Conservation (phyloP, 106 monocot genomes). For the Dactylorhiza incarnata region DNA sequence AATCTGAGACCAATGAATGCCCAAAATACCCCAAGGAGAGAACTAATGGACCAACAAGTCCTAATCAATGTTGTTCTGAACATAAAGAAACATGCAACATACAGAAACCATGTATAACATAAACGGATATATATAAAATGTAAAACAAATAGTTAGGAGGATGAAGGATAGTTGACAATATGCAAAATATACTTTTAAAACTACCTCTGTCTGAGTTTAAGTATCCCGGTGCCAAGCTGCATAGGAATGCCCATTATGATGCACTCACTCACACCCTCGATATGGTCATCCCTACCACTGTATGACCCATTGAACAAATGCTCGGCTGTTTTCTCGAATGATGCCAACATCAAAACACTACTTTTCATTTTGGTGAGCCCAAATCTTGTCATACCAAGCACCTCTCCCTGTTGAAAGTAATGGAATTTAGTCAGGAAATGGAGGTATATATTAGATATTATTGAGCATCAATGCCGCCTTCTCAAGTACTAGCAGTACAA, state of each 20-base stretch:
- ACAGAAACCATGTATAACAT: too few species aligned
- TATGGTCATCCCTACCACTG: conserved; percentile 71
- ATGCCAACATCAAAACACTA: conserved; percentile 93
- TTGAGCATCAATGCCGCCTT: neutral
- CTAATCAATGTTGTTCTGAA: too few species aligned
- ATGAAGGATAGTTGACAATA: too few species aligned
- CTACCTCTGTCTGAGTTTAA: conserved; percentile 91
- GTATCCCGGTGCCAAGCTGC: conserved; percentile 86
- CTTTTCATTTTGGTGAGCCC: conserved; percentile 93
- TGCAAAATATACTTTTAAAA: neutral
- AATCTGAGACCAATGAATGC: too few species aligned
- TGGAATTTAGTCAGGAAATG: neutral
- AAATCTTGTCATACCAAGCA: conserved; percentile 88
- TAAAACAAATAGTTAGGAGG: too few species aligned
- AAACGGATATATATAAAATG: too few species aligned
- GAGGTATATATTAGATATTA: neutral
- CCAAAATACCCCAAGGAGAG: too few species aligned
- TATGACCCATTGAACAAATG: conserved; percentile 88
- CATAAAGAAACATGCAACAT: too few species aligned
- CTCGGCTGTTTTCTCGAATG: conserved; percentile 89
- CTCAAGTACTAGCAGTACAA: neutral
- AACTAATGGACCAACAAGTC: too few species aligned
- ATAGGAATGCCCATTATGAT: conserved; percentile 98
- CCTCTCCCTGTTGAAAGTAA: conserved; percentile 60
- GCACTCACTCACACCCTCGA: conserved; percentile 91